Evolutionary conservation across 2,329 filamentous ascomycete genomes (phyloP).

Genomic region (Ophiostoma triangulosporum): DNA sequence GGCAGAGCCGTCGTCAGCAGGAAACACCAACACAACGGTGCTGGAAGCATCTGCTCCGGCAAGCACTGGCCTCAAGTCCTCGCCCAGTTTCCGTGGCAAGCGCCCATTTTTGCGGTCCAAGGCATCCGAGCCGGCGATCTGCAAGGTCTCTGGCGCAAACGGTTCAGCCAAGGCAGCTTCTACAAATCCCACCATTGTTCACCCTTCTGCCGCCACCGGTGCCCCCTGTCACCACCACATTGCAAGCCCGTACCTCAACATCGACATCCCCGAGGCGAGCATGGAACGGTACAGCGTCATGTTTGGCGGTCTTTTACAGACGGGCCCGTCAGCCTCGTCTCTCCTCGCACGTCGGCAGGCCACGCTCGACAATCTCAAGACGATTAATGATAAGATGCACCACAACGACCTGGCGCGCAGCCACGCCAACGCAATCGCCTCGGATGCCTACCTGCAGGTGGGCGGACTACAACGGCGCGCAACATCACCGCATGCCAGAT

Average conservation of each 20-base stretch:
- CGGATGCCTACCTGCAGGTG: not conserved
- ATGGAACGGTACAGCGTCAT: conserved; percentile 90
- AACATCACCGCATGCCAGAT: conserved; percentile 33
- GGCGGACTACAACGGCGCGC: conserved; percentile 25
- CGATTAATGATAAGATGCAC: conserved; percentile 32
- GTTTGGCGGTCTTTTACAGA: conserved; percentile 60
- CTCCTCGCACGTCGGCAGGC: conserved; percentile 45
- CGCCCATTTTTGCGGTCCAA: conserved; percentile 13
- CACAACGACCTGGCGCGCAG: conserved; percentile 20
- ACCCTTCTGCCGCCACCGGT: not conserved
- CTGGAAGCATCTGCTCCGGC: not conserved
- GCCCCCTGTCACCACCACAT: not conserved
- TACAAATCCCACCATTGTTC: not conserved
- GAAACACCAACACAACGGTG: conserved; percentile 1
- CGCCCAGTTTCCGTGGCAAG: not conserved
- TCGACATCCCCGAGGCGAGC: conserved; percentile 67
- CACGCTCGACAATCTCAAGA: conserved; percentile 43
- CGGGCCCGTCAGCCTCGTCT: conserved; percentile 19
- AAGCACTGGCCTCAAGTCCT: not conserved
- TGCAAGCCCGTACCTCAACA: conserved; percentile 42
- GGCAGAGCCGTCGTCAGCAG: conserved; percentile 1
- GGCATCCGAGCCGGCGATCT: conserved; percentile 12
- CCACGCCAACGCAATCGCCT: not conserved
- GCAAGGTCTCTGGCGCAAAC: not conserved
- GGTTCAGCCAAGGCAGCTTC: not conserved